Conservation (phyloP, 495 filamentous ascomycete genomes). For the Neurospora sp. region DNA sequence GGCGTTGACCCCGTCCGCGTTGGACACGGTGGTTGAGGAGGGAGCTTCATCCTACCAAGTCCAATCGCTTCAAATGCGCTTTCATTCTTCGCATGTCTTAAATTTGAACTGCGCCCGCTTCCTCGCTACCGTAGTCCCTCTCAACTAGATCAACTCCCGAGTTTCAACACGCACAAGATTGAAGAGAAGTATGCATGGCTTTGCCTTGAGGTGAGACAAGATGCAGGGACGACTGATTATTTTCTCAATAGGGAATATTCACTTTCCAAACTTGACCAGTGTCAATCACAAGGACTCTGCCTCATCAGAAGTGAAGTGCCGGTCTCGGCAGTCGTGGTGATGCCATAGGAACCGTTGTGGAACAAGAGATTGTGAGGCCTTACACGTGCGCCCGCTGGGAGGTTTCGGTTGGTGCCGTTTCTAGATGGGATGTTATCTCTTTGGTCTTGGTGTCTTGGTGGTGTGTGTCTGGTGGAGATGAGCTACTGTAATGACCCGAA, state of each 20-base stretch:
- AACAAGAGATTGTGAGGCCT: neutral
- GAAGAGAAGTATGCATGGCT: neutral
- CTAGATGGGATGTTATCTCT: neutral
- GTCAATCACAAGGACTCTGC: neutral
- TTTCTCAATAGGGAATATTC: neutral
- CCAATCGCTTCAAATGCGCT: no score
- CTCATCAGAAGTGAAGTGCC: neutral
- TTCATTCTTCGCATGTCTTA: neutral
- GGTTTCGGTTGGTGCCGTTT: neutral
- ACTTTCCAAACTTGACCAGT: neutral
- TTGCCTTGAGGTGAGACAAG: neutral
- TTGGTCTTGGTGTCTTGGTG: neutral
- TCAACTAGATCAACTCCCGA: neutral
- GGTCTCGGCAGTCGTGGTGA: neutral
- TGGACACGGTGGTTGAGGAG: no score
- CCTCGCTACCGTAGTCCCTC: no score
- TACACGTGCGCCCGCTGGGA: neutral
- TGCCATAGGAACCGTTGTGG: neutral
- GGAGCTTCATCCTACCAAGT: no score
- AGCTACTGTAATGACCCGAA: neutral
- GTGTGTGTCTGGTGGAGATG: neutral
- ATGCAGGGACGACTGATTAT: neutral
- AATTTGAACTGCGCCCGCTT: neutral
- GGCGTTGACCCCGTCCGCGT: neutral
- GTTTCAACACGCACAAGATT: neutral